phyloP scores from a whole-genome alignment of 148 eudicot genomes.

The Rhododendron molle region DNA sequence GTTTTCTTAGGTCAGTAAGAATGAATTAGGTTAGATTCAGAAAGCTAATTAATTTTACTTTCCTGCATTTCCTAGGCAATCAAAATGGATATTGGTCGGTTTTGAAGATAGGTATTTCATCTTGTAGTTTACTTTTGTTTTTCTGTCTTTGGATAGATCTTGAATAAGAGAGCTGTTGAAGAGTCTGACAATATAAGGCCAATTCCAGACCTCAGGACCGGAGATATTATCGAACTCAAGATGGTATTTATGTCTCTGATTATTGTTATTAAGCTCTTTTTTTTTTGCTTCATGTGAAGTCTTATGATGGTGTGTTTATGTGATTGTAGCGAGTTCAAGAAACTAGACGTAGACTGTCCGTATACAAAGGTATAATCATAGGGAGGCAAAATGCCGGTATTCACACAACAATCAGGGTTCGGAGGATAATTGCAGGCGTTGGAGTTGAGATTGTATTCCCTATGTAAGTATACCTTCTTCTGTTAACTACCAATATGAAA shows the following conservation, averaged over 20 bases:
- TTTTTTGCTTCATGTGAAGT: neutral
- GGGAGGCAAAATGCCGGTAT: slow-evolving; percentile 94
- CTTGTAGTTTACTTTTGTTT: neutral
- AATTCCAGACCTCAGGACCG: slow-evolving; percentile 72
- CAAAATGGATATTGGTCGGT: neutral
- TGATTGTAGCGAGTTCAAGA: slow-evolving; percentile 71
- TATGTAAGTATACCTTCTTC: slow-evolving; percentile 48
- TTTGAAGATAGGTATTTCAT: neutral
- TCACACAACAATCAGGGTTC: slow-evolving; percentile 82
- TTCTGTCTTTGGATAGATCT: slow-evolving; percentile 33
- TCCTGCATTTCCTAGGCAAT: neutral
- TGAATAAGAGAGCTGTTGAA: slow-evolving; percentile 83
- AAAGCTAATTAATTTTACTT: neutral
- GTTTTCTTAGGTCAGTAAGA: neutral
- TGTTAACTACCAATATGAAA: neutral
- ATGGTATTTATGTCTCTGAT: slow-evolving; percentile 40
- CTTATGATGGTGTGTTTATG: slow-evolving; percentile 7
- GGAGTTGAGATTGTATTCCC: slow-evolving; percentile 98
- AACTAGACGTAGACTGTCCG: slow-evolving; percentile 60
- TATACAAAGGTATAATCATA: slow-evolving; percentile 89
- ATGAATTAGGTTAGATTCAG: neutral
- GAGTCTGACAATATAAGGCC: slow-evolving; percentile 55
- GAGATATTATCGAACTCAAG: slow-evolving; percentile 80
- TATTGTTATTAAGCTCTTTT: neutral
- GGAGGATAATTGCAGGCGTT: slow-evolving; percentile 84